Conservation (phyloP, 1,284 basidiomycete genomes). For the Ganoderma sinense region DNA sequence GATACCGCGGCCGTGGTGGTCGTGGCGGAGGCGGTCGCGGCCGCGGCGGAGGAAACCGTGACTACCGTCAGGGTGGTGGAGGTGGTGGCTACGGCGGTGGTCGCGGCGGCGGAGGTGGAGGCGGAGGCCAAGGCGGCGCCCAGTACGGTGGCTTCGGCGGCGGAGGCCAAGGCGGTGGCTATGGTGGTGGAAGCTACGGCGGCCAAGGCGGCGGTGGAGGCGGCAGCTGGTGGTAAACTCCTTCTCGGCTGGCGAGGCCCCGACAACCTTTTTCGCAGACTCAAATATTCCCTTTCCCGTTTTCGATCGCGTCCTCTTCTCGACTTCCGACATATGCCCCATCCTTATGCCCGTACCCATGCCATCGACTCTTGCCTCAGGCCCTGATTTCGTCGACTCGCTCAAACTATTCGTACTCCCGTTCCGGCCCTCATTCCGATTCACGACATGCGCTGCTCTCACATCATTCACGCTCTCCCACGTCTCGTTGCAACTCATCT, state of each 20-base stretch:
- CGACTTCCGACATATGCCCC: slow-evolving; percentile 33
- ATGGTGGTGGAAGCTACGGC: slow-evolving; percentile 44
- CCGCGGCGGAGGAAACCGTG: slow-evolving; percentile 52
- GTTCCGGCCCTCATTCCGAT: slow-evolving; percentile 14
- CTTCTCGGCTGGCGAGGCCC: neutral
- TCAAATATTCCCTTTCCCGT: neutral
- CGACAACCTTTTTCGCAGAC: slow-evolving; percentile 8
- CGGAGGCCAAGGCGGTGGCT: slow-evolving; percentile 47
- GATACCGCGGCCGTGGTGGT: slow-evolving; percentile 60
- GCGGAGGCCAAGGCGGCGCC: slow-evolving; percentile 45
- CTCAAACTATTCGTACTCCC: slow-evolving; percentile 33
- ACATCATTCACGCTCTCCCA: slow-evolving; percentile 48
- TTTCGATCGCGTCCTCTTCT: slow-evolving; percentile 11
- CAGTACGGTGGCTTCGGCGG: slow-evolving; percentile 41
- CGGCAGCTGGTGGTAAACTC: slow-evolving; percentile 54
- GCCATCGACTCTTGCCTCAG: slow-evolving; percentile 33
- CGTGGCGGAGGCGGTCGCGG: slow-evolving; percentile 68
- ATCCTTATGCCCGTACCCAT: slow-evolving; percentile 38
- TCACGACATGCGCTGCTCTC: slow-evolving; percentile 64
- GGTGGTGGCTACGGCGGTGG: slow-evolving; percentile 42
- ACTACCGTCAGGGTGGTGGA: slow-evolving; percentile 51
- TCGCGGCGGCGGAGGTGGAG: slow-evolving; percentile 43
- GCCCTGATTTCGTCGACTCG: slow-evolving; percentile 32
- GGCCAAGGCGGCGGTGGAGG: slow-evolving; percentile 48
- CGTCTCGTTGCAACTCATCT: slow-evolving; percentile 64